Evolutionary conservation across 805 yeast species (phyloP).

Genomic region (Priceomyces medius): DNA sequence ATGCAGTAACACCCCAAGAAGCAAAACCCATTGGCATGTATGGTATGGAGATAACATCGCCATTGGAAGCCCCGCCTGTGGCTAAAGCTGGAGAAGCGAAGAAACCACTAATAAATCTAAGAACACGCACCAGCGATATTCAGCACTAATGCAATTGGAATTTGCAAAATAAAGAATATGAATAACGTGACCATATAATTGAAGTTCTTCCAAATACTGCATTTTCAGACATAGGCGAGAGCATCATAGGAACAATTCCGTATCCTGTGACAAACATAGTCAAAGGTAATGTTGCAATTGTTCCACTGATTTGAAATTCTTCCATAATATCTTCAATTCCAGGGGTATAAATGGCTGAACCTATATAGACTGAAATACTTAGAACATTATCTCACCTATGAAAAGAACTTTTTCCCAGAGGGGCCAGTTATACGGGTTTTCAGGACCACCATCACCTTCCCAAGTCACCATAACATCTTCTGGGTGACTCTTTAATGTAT

Average conservation of each 20-base stretch:
- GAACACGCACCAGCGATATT: constrained; percentile 49
- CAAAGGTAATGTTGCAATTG: constrained; percentile 46
- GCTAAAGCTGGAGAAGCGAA: constrained; percentile 53
- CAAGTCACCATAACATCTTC: constrained; percentile 10
- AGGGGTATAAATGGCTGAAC: constrained; percentile 52
- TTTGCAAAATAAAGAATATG: constrained; percentile 47
- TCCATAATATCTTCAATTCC: constrained; percentile 38
- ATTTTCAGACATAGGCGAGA: constrained; percentile 55
- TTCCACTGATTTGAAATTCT: constrained; percentile 43
- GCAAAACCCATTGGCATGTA: constrained; percentile 44
- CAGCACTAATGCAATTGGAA: constrained; percentile 48
- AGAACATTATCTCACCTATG: constrained; percentile 34
- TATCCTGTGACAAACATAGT: constrained; percentile 55
- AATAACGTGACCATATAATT: constrained; percentile 46
- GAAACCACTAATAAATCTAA: constrained; percentile 51
- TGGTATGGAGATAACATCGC: constrained; percentile 43
- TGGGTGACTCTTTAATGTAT: not conserved
- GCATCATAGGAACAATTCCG: constrained; percentile 56
- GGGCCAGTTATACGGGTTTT: constrained; percentile 55
- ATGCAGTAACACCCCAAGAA: constrained; percentile 50
- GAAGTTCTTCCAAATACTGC: constrained; percentile 49
- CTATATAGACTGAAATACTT: constrained; percentile 51
- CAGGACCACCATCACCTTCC: constrained; percentile 45
- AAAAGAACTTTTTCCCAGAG: constrained; percentile 31
- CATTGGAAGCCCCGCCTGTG: constrained; percentile 53